Base-by-base conservation (phyloP, 192 early-diverging fungal species). In the Coemansia sp. region DNA sequence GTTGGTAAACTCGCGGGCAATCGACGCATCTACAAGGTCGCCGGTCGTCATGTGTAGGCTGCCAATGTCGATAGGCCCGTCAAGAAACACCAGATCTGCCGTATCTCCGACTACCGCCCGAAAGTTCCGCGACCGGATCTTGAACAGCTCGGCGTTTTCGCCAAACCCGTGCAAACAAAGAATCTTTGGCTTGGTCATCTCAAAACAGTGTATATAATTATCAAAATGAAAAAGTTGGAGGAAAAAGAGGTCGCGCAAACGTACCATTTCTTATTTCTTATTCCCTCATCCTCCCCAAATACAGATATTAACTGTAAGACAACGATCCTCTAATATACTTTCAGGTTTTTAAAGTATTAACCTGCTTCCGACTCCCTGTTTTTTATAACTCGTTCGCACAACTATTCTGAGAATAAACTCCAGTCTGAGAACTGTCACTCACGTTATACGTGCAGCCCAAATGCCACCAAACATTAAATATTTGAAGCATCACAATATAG, bases 91-190 rank as follows among this genome's bases (percentile, higher is more conserved):
- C 17, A 75, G 68, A 43, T 80, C 72, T 14, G 77, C 71, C 29
- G 62, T 39, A 4, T 73, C 71, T 19, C 59, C 77, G 6, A 80
- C 60, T 1, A 80, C 45, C 6, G 39, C 56, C 17, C 68, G 65
- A 19, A 80, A 64, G 65, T 64, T 68, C 17, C 77, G 61, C 8
- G 77, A 69, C 52, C 71, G 65, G 50, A 80, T 71, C 47, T 61
- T 53, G 61, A 80, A 71, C 43, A 80, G 47, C 31, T 74, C 68
- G 51, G 61, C 77, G 59, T 58, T 74, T 65, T 80, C 77, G 27
- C 65, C 77, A 38, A 74, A 80, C 11, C 77, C 77, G 26, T 80
- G 77, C 26, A 80, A 62, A 50, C 77, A 80, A 19, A 80, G 69
- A 52, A 80, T 74, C 68, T 71, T 80, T 51, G 77, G 72, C 61